Base-by-base conservation (phyloP, 1,284 basidiomycete genomes). In the Malassezia nana region DNA sequence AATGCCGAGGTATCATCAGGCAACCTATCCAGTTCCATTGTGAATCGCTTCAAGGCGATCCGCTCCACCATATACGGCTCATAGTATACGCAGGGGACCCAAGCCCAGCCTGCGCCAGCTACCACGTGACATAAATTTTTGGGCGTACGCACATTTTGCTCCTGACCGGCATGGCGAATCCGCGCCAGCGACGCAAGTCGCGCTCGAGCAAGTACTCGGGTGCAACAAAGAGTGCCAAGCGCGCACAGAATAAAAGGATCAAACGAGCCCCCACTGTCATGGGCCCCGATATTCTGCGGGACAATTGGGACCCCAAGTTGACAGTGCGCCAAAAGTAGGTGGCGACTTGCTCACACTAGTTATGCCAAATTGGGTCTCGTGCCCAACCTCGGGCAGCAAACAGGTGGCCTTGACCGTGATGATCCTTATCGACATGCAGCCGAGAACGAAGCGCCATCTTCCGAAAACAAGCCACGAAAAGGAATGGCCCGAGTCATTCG, bases 241-340 rank as follows among this genome's bases (percentile, higher is more conserved):
- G 83, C 32, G 83, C 84, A 67, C 82, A 81, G 65, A 82, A 84
- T 61, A 78, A 87, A 54, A 86, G 84, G 67, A 58, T 74, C 22
- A 56, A 48, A 5, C 63, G 68, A 10, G 64, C 64, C 8, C 66
- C 71, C 26, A 85, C 84, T 12, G 84, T 95, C 57, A 82, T 83
- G 55, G 90, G 87, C 0, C 87, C 89, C 1, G 84, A 86, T 72
- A 78, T 81, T 15, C 78, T 95, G 52, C 86, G 87, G 69, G 83
- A 87, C 43, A 82, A 83, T 46, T 95, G 91, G 90, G 87, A 94
- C 75, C 83, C 82, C 64, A 80, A 78, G 57, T 89, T 88, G 78
- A 98, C 91, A 6, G 84, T 92, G 24, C 81, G 82, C 63, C 91
- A 95, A 81, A 96, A 95, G 89, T 92, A 72, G 69, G 84, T 50